Base-by-base conservation (phyloP, 495 filamentous ascomycete genomes). In the Bombardia bombarda region DNA sequence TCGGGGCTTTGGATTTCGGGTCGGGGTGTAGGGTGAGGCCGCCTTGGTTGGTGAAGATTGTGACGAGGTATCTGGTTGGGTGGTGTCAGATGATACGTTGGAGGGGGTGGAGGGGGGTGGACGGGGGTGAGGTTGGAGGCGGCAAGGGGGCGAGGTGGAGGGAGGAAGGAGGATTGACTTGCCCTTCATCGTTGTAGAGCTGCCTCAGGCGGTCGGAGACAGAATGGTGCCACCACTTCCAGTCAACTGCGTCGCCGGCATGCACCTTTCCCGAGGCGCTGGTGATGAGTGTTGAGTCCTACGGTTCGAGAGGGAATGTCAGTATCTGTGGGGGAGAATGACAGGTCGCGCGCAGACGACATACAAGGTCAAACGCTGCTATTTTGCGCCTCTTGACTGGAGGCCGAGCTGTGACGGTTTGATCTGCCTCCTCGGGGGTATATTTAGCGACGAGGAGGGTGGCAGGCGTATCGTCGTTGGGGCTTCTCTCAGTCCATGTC, bases 341-440 rank as follows among this genome's bases (percentile, higher is more conserved):
- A n/a, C n/a, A n/a, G n/a, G n/a, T n/a, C n/a, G n/a, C n/a, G n/a
- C n/a, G n/a, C n/a, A n/a, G n/a, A n/a, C 24, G 23, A 65, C 80
- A 51, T 64, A 93, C 87, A 43, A 98, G 75, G 55, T 99, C 92
- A 59, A 99, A 97, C 0, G 82, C 85, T 18, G 90, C 90, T 40
- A 99, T 75, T 60, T 82, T 92, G 17, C 57, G 50, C 42, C 53
- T 70, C 62, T 56, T 66, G 53, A 30, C 41, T 9, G 56, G 39
- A 31, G 54, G 17, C 20, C 42, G 58, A 20, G 48, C 54, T 25
- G 33, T 45, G 3, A 59, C 43, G 14, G 49, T 48, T 6, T 58
- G 19, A 6, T 47, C 40, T 12, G 54, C 34, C 19, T 44, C 40
- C 16, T 67, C 65, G 7, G 75, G 63, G 17, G 65, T 51, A 55